phyloP scores from a whole-genome alignment of 2,329 filamentous ascomycete species.

The Aspergillus clavatus region DNA sequence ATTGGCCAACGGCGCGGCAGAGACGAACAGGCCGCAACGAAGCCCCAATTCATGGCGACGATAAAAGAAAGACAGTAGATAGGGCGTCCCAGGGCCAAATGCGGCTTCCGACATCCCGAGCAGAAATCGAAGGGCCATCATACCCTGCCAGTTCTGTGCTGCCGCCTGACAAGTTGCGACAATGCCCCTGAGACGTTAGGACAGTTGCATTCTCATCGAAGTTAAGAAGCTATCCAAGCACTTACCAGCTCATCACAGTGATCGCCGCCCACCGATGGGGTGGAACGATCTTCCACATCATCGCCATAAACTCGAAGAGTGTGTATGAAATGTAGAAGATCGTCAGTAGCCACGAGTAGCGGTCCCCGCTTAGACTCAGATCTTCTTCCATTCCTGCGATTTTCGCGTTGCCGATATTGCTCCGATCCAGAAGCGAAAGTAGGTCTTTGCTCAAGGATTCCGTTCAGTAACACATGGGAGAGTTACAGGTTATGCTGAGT shows the following conservation, averaged over 20 bases:
- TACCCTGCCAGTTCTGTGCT: slow-evolving; percentile 41
- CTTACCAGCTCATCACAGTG: slow-evolving; percentile 40
- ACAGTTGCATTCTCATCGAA: neutral
- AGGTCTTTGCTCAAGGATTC: slow-evolving; percentile 33
- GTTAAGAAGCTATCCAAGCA: slow-evolving; percentile 15
- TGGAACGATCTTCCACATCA: slow-evolving; percentile 44
- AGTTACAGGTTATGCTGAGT: neutral
- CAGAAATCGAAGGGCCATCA: slow-evolving; percentile 49
- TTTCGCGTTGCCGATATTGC: slow-evolving; percentile 50
- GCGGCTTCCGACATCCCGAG: slow-evolving; percentile 46
- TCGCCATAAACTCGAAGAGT: slow-evolving; percentile 37
- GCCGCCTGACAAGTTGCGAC: slow-evolving; percentile 46
- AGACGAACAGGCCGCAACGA: slow-evolving; percentile 52
- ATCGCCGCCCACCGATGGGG: slow-evolving; percentile 43
- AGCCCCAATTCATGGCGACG: slow-evolving; percentile 53
- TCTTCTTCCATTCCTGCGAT: slow-evolving; percentile 52
- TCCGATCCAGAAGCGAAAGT: slow-evolving; percentile 46
- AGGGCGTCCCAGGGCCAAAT: slow-evolving; percentile 45
- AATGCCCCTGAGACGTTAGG: slow-evolving; percentile 36
- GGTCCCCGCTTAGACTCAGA: slow-evolving; percentile 44
- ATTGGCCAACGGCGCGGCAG: slow-evolving; percentile 65
- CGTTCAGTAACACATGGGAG: neutral
- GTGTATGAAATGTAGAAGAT: slow-evolving; percentile 52
- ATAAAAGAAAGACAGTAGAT: slow-evolving; percentile 56
- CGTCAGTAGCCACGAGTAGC: slow-evolving; percentile 49